Percentiles rank a stretch among this genome's conserved stretches.
Evolutionary conservation across 371 early-diverging fungal genomes (phyloP).

Genomic region (Mucor sp.): DNA sequence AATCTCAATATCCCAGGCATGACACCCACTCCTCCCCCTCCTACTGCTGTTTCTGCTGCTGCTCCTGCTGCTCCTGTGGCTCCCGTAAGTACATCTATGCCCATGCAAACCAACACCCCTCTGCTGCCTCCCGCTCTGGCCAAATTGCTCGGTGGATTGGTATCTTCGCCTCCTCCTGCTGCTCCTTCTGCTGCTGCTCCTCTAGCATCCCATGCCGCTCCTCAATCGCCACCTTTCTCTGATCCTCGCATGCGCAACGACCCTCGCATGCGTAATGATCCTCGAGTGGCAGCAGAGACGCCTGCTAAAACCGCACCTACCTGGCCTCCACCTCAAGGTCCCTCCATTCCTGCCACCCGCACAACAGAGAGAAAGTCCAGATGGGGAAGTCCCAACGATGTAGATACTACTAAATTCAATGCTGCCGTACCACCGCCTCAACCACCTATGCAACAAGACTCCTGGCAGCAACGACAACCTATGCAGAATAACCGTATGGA

Average conservation of each 20-base stretch:
- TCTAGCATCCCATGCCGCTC: conserved; percentile 3
- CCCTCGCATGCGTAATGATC: conserved; percentile 12
- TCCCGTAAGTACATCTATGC: not conserved
- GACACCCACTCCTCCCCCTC: conserved; percentile 5
- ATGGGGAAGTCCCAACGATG: conserved; percentile 14
- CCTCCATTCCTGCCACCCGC: conserved; percentile 14
- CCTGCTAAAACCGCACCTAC: conserved; percentile 9
- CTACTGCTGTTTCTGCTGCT: conserved; percentile 4
- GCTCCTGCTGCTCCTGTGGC: not conserved
- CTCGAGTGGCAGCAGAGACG: not conserved
- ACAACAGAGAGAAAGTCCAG: conserved; percentile 19
- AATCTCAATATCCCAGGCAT: conserved; percentile 24
- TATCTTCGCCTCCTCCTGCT: conserved; percentile 14
- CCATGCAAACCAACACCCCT: not conserved
- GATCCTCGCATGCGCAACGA: conserved; percentile 14
- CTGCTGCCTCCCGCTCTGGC: conserved; percentile 41
- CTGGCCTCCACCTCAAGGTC: conserved; percentile 26
- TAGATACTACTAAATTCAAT: not conserved
- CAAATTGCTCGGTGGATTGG: conserved; percentile 34
- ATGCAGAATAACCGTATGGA: conserved; percentile 12
- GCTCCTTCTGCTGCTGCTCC: too few relatives aligned
- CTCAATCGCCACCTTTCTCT: conserved; percentile 7
- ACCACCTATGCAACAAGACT: conserved; percentile 19
- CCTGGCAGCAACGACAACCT: conserved; percentile 19
- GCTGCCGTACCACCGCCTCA: not conserved